phyloP scores from a whole-genome alignment of 768 basidiomycete genomes.

The Lenzites betulinus region DNA sequence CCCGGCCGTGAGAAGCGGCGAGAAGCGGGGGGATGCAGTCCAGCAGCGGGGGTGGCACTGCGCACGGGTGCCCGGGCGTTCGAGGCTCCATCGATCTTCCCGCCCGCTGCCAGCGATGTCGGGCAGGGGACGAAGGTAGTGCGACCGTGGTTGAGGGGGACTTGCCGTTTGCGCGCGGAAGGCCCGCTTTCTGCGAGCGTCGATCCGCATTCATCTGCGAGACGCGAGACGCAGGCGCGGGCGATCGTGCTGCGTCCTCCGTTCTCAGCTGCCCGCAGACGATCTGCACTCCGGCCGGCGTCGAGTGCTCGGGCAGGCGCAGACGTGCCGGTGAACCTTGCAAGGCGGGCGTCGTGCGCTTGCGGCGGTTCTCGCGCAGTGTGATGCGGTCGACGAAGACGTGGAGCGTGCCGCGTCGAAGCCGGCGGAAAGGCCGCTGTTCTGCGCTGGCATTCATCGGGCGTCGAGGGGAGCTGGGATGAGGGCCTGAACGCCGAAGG shows the following conservation, averaged over 20 bases:
- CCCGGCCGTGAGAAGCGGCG: constrained; percentile 2
- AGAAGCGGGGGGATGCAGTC: not conserved
- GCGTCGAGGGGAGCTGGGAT: constrained; percentile 1
- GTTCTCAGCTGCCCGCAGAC: constrained; percentile 8
- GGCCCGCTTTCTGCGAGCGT: constrained; percentile 8
- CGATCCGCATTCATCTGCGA: constrained; percentile 9
- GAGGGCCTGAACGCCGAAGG: constrained; percentile 10
- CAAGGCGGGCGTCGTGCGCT: not conserved
- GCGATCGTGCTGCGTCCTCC: not conserved
- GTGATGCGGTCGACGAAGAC: not conserved
- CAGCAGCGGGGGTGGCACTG: not conserved
- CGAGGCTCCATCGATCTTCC: constrained; percentile 6
- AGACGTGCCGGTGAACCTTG: constrained; percentile 3
- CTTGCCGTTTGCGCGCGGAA: constrained; percentile 4
- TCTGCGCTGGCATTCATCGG: not conserved
- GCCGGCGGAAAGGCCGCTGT: not conserved
- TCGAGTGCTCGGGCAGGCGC: not conserved
- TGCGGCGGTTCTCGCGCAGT: not conserved
- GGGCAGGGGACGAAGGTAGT: not conserved
- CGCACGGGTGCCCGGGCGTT: not conserved
- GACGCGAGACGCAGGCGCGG: not conserved
- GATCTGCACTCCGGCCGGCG: not conserved
- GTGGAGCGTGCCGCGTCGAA: not conserved
- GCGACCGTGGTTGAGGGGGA: not conserved
- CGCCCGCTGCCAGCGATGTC: not conserved